Evolutionary conservation across 305 asterid genomes (phyloP).

Genomic region (Rubia balearica): DNA sequence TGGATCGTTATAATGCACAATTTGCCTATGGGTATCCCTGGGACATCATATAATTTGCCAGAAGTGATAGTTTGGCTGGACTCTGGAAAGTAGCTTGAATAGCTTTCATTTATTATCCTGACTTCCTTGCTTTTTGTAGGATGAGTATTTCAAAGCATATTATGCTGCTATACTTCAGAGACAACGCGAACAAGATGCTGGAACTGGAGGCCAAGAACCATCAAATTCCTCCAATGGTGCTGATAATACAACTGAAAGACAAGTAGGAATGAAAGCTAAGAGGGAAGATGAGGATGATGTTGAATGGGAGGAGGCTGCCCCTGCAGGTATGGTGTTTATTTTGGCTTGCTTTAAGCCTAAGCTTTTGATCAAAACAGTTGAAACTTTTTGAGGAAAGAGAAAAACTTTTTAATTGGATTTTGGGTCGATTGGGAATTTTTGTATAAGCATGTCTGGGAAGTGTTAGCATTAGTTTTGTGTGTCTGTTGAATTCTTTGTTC

Average conservation of each 20-base stretch:
- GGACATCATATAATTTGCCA: too few relatives aligned
- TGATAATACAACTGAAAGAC: slow-evolving; percentile 38
- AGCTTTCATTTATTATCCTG: not conserved
- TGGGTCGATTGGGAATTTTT: not conserved
- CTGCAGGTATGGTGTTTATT: slow-evolving; percentile 40
- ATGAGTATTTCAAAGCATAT: slow-evolving; percentile 77
- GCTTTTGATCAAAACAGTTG: slow-evolving; percentile 6
- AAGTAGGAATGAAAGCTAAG: slow-evolving; percentile 66
- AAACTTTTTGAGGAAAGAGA: not conserved
- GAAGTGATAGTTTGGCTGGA: not conserved
- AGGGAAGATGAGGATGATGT: slow-evolving; percentile 53
- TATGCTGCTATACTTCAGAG: slow-evolving; percentile 62
- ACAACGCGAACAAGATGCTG: slow-evolving; percentile 53
- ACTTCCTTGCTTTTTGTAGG: slow-evolving; percentile 35
- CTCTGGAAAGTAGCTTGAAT: not conserved
- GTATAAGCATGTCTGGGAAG: not conserved
- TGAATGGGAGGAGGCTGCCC: slow-evolving; percentile 68
- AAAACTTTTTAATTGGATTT: too few relatives aligned
- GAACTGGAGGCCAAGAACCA: slow-evolving; percentile 36
- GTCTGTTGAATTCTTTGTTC: not conserved
- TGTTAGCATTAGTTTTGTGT: not conserved
- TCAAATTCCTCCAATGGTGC: slow-evolving; percentile 27
- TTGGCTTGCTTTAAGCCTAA: not conserved
- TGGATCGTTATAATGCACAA: too few relatives aligned
- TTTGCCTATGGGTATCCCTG: too few relatives aligned